Percentiles rank a stretch among this genome's conserved stretches.
These are phyloP conservation scores for Pseudogymnoascus sp. DNA, from an alignment of 2,329 filamentous ascomycete species.

Conservation along the genomic window DNA sequence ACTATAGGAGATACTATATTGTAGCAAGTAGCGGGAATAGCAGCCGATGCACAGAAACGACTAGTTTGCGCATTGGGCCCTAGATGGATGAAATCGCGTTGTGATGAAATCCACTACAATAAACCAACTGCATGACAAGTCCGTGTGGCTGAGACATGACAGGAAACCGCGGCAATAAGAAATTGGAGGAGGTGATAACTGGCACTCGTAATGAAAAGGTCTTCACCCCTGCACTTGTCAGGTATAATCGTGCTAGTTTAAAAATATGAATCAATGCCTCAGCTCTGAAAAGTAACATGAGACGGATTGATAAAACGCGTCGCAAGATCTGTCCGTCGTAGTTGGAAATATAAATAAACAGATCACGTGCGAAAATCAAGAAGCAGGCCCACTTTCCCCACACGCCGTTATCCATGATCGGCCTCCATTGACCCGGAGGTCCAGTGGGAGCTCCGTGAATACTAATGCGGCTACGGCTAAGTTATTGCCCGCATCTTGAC, in stretches of 20 bases:
- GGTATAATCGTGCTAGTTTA: neutral
- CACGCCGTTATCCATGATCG: neutral
- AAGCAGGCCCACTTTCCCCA: conserved; percentile 7
- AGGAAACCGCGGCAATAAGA: conserved; percentile 3
- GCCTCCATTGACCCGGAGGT: neutral
- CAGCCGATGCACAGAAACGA: neutral
- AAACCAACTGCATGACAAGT: conserved; percentile 8
- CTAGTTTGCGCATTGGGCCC: neutral
- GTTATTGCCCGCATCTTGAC: neutral
- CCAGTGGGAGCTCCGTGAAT: neutral
- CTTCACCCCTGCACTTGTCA: conserved; percentile 5
- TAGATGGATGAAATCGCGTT: neutral
- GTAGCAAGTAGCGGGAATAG: neutral
- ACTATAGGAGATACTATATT: neutral
- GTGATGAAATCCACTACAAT: neutral
- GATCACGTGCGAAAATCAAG: neutral
- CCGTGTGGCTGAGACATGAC: conserved; percentile 7
- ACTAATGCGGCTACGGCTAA: neutral
- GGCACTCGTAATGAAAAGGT: neutral
- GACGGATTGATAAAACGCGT: conserved; percentile 6
- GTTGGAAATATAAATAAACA: neutral
- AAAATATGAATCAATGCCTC: neutral
- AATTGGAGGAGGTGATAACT: conserved; percentile 7
- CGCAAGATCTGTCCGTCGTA: neutral
- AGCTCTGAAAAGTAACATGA: neutral